These are phyloP conservation scores for Aspergillus nanangensis DNA, from an alignment of 495 filamentous ascomycete genomes.

Conservation along the genomic window DNA sequence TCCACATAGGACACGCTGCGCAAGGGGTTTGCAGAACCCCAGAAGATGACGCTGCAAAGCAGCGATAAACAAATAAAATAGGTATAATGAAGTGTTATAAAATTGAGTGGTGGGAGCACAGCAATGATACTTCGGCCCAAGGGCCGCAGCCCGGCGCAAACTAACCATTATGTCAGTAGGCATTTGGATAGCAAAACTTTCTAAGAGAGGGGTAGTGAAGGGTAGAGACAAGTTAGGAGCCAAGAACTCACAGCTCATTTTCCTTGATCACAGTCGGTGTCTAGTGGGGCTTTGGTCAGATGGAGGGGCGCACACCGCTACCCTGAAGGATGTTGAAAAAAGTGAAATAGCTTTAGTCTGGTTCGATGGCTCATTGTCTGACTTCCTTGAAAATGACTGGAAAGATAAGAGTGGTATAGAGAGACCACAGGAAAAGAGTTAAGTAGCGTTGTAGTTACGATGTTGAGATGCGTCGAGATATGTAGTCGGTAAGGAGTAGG, in stretches of 20 bases:
- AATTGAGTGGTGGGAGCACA: conserved; percentile 54
- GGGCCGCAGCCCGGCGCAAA: conserved; percentile 14
- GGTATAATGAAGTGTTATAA: conserved; percentile 71
- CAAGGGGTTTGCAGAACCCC: conserved; percentile 57
- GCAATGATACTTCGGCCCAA: conserved; percentile 23
- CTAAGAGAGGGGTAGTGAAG: too few species aligned
- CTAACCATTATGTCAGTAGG: too few species aligned
- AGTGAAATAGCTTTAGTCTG: conserved; percentile 9
- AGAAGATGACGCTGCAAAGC: conserved; percentile 69
- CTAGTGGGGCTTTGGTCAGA: not conserved
- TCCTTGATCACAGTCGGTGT: too few species aligned
- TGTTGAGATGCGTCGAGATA: too few species aligned
- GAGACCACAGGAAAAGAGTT: too few species aligned
- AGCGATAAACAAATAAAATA: conserved; percentile 70
- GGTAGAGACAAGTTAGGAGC: too few species aligned
- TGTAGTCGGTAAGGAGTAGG: not conserved
- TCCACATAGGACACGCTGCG: conserved; percentile 67
- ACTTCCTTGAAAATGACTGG: too few species aligned
- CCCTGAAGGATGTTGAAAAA: conserved; percentile 13
- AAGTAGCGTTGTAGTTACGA: too few species aligned
- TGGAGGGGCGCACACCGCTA: conserved; percentile 12
- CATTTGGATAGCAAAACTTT: too few species aligned
- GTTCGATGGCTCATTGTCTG: conserved; percentile 9
- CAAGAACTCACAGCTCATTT: too few species aligned
- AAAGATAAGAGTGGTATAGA: too few species aligned